A percentile compares a stretch with the other conserved stretches of the same genome.
Evolutionary conservation across 345 rosid species (phyloP).

Genomic region (Turnera subulata): DNA sequence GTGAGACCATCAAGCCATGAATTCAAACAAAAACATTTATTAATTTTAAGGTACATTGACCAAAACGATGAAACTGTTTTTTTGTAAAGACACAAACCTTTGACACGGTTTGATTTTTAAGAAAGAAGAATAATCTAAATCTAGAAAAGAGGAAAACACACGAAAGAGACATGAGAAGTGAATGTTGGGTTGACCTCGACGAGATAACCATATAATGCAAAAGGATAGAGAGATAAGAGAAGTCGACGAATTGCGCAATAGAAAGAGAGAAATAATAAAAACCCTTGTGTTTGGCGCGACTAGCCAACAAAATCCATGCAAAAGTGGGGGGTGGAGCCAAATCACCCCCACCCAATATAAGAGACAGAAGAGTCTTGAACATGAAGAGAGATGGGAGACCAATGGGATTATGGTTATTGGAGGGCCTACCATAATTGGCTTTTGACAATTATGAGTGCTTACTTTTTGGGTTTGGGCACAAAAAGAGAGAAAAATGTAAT

Average conservation of each 20-base stretch:
- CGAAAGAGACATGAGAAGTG: slow-evolving; percentile 25
- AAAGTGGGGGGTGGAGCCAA: slow-evolving; percentile 25
- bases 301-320: slow-evolving; percentile 15
- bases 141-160: background rate
- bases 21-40: too few species aligned
- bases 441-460: slow-evolving; percentile 44
- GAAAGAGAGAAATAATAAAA: background rate
- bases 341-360: slow-evolving; percentile 25
- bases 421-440: slow-evolving; percentile 37
- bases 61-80: background rate
- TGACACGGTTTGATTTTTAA: background rate
- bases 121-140: background rate
- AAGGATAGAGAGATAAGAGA: slow-evolving; percentile 11
- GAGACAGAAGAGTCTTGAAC: slow-evolving; percentile 28
- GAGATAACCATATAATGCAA: slow-evolving; percentile 15
- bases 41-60: slow-evolving; percentile 2
- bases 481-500: background rate
- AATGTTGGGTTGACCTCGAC: slow-evolving; percentile 31
- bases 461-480: slow-evolving; percentile 33
- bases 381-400: slow-evolving; percentile 25
- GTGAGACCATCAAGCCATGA: too few species aligned
- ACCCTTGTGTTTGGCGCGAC: background rate
- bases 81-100: too few species aligned
- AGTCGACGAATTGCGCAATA: slow-evolving; percentile 10
- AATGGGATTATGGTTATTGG: slow-evolving; percentile 22